Base-by-base conservation (phyloP, 208 protist species). In the Trypanosoma brucei region DNA sequence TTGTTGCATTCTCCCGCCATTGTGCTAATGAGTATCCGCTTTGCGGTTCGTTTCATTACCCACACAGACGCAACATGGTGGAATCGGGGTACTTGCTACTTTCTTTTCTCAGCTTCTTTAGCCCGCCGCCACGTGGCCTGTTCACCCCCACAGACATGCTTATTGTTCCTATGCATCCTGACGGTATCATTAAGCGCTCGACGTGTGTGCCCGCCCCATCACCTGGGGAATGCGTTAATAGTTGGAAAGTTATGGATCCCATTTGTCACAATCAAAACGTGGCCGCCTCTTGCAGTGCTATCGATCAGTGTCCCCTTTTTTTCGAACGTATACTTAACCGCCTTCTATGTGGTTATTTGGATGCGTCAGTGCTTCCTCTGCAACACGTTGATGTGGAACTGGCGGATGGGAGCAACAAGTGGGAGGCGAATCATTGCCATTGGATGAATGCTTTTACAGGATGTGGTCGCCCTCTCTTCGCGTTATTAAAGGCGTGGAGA, bases 101-200 rank as follows among this genome's bases (percentile, higher is more conserved):
- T 57, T 60, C 55, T 2, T 68, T 73, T 63, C 61, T 73, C 3
- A 73, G 68, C 40, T 73, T 73, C 36, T 73, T 72, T 42, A 65
- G 68, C 38, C 60, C 68, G 38, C 49, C 36, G 34, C 61, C 68
- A 46, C 52, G 55, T 35, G 68, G 61, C 22, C 53, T 58, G 30
- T 73, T 73, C 55, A 44, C 62, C 44, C 60, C 60, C 34, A 42
- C 9, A 54, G 9, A 31, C 11, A 73, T 73, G 68, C 22, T 30
- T 51, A 11, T 73, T 58, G 54, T 59, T 8, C 55, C 68, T 31
- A 35, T 55, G 35, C 55, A 73, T 36, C 37, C 55, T 9, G 33
- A 59, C 0, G 68, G 61, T 31, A 62, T 73, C 53, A 7, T 73
- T 50, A 54, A 42, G 4, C 39, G 59, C n/a, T 35, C 2, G 9